phyloP scores from a whole-genome alignment of 108 stramenopile species.

The Schizochytrium sp. region DNA sequence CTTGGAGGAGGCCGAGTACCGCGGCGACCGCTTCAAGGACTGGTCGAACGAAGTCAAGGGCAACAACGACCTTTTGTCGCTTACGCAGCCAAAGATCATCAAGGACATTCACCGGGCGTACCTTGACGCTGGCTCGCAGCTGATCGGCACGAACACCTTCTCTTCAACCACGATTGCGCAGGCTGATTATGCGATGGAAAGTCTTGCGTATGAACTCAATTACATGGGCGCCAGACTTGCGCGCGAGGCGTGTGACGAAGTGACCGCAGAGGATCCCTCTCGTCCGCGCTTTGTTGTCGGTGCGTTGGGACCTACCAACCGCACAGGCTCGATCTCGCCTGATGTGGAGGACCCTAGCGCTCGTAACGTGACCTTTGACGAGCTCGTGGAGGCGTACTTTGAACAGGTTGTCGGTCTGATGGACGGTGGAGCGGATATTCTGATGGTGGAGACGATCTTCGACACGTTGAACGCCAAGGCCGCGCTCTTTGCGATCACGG shows the following conservation, averaged over 20 bases:
- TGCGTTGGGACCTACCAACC: conserved; percentile 92
- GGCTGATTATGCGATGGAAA: conserved; percentile 96
- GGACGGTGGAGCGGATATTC: conserved; percentile 87
- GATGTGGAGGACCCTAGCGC: conserved; percentile 85
- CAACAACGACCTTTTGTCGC: conserved; percentile 94
- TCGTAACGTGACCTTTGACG: conserved; percentile 94
- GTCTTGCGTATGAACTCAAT: conserved; percentile 87
- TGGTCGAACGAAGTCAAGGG: conserved; percentile 86
- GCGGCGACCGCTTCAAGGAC: conserved; percentile 87
- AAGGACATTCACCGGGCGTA: conserved; percentile 83
- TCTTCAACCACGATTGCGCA: conserved; percentile 93
- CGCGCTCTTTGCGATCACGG: conserved; percentile 81
- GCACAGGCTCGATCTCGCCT: conserved; percentile 89
- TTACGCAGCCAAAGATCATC: conserved; percentile 90
- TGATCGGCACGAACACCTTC: conserved; percentile 98
- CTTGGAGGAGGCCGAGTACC: conserved; percentile 87
- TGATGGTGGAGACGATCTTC: conserved; percentile 98
- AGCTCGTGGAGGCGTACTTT: conserved; percentile 91
- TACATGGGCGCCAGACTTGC: conserved; percentile 81
- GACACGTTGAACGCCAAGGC: conserved; percentile 97
- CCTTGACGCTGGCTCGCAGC: conserved; percentile 72
- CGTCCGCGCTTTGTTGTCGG: conserved; percentile 72
- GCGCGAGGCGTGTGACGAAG: conserved; percentile 88
- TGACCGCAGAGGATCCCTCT: conserved; percentile 72
- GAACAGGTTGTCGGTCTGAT: conserved; percentile 85